Conservation (phyloP, 2,329 filamentous ascomycete genomes). For the Pseudofabraea citricarpa region DNA sequence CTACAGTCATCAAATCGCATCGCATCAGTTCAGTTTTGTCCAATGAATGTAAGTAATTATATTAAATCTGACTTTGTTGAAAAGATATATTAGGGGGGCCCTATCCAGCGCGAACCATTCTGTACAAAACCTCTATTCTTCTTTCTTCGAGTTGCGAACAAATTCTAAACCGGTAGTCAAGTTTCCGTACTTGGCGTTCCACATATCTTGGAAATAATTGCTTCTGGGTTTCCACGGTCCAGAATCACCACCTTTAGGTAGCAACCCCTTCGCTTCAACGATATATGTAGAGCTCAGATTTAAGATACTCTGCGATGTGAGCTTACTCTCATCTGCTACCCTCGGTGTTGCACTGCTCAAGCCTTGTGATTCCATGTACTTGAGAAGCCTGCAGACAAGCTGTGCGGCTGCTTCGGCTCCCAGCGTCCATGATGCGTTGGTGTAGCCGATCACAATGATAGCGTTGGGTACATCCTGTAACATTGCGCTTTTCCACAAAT, state of each 20-base stretch:
- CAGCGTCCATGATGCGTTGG: conserved; percentile 59
- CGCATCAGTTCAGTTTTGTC: too few relatives aligned
- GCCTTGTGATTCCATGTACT: conserved; percentile 1
- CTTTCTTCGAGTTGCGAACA: too few relatives aligned
- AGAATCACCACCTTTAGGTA: conserved; percentile 16
- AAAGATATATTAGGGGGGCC: too few relatives aligned
- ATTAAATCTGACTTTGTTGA: too few relatives aligned
- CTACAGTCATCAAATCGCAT: too few relatives aligned
- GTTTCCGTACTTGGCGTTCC: conserved; percentile 22
- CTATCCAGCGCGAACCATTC: too few relatives aligned
- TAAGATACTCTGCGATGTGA: conserved; percentile 3
- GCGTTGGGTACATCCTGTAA: conserved; percentile 59
- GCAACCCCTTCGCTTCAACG: conserved; percentile 5
- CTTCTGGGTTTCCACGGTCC: conserved; percentile 22
- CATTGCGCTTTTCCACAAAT: conserved; percentile 59
- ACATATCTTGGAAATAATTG: conserved; percentile 27
- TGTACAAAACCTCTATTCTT: too few relatives aligned
- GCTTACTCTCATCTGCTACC: conserved; percentile 1
- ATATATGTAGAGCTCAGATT: conserved; percentile 14
- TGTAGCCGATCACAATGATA: conserved; percentile 55
- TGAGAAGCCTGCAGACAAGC: conserved; percentile 1
- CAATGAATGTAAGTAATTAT: too few relatives aligned
- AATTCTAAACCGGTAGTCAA: too few relatives aligned
- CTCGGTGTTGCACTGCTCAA: background rate
- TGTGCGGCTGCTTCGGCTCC: conserved; percentile 47